A percentile compares a stretch with the other conserved stretches of the same genome.
These are phyloP conservation scores for Leptoxyphium fumago DNA, from an alignment of 2,329 filamentous ascomycete genomes.

Conservation along the genomic window DNA sequence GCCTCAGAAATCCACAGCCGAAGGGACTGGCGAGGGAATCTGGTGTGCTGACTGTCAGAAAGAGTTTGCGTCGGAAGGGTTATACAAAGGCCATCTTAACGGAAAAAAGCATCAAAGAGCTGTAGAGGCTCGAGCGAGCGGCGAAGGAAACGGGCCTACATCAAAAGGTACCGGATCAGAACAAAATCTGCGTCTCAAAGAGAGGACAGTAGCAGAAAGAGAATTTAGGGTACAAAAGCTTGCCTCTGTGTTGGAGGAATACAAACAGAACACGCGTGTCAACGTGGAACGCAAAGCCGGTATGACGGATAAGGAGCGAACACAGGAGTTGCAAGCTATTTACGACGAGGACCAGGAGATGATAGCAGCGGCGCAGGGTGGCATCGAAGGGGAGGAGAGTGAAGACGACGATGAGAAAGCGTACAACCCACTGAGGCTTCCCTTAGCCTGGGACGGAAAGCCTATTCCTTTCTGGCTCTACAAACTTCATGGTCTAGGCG, in stretches of 20 bases:
- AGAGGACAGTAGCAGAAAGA: slow-evolving; percentile 77
- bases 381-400: slow-evolving; percentile 47
- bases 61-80: slow-evolving; percentile 88
- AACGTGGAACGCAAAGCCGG: slow-evolving; percentile 95
- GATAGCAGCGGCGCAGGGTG: slow-evolving; percentile 11
- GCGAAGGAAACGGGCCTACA: slow-evolving; percentile 11
- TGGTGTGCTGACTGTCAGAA: slow-evolving; percentile 91
- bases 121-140: slow-evolving; percentile 45
- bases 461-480: slow-evolving; percentile 99
- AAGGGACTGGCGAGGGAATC: slow-evolving; percentile 50
- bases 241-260: slow-evolving; percentile 66
- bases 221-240: slow-evolving; percentile 74
- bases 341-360: slow-evolving; percentile 44
- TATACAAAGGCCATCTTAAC: slow-evolving; percentile 75
- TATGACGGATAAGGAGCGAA: slow-evolving; percentile 91
- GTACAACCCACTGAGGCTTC: slow-evolving; percentile 93
- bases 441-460: slow-evolving; percentile 95
- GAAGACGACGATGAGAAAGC: slow-evolving; percentile 62
- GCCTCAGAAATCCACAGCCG: slow-evolving; percentile 34
- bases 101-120: slow-evolving; percentile 90
- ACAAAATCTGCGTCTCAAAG: slow-evolving; percentile 49
- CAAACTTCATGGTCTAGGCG: slow-evolving; percentile 85
- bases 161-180: slow-evolving; percentile 6
- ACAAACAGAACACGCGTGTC: slow-evolving; percentile 75
- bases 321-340: slow-evolving; percentile 82